phyloP scores from a whole-genome alignment of 1,284 basidiomycete genomes.

The Gymnopus androsaceus region DNA sequence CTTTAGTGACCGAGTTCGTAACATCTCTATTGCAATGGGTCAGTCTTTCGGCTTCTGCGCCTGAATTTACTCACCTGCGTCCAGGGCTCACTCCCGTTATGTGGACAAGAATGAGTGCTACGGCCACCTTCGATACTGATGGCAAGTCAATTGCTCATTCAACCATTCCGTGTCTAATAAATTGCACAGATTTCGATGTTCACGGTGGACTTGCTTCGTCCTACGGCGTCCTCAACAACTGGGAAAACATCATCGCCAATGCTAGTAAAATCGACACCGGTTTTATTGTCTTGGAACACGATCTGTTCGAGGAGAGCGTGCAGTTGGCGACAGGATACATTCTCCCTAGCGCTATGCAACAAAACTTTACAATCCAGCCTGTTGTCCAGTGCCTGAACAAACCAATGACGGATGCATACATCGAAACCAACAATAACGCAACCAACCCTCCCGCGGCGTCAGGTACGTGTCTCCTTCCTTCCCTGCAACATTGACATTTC shows the following conservation, averaged over 20 bases:
- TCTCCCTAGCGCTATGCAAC: constrained; percentile 64
- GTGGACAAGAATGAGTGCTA: constrained; percentile 64
- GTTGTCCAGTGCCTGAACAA: constrained; percentile 70
- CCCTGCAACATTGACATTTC: background rate
- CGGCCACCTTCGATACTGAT: constrained; percentile 64
- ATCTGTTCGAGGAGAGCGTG: constrained; percentile 68
- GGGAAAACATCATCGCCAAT: constrained; percentile 62
- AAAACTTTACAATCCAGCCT: constrained; percentile 63
- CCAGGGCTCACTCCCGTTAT: constrained; percentile 57
- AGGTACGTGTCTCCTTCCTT: constrained; percentile 26
- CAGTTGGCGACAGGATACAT: constrained; percentile 74
- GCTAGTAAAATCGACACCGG: constrained; percentile 50
- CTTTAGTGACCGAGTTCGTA: constrained; percentile 79
- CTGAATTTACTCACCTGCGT: background rate
- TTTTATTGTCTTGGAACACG: constrained; percentile 78
- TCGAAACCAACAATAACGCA: constrained; percentile 67
- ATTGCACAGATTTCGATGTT: constrained; percentile 71
- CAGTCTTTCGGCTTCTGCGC: background rate
- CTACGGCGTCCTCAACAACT: constrained; percentile 61
- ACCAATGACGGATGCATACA: constrained; percentile 59
- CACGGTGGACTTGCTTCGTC: constrained; percentile 63
- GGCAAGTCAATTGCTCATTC: constrained; percentile 40
- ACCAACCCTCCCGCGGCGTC: constrained; percentile 49
- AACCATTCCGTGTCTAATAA: constrained; percentile 4
- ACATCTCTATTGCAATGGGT: constrained; percentile 70